Base-by-base conservation (phyloP, 208 protist genomes). In the Jaenimonas drosophilae region DNA sequence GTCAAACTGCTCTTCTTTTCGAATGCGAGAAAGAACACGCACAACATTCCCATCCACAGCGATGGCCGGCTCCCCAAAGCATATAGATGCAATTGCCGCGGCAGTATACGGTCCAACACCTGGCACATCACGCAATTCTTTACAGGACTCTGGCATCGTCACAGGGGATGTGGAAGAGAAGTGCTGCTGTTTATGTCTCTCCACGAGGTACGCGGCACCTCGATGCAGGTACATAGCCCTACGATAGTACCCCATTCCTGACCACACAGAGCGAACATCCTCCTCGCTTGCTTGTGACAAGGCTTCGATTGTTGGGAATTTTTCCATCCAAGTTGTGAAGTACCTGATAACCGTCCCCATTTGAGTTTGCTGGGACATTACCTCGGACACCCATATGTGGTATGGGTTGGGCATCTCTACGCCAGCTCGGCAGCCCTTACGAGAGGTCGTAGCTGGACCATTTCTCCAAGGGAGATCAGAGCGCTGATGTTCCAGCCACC, bases 321-420 rank as follows among this genome's bases (percentile, higher is more conserved):
- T 43, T 7, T 49, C 39, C 71, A 97, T 90, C 92, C 94, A 97
- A 23, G 33, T 28, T 2, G 46, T 33, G 50, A 78, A 97, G 62
- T 97, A 97, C 23, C 41, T 31, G 40, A 95, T 81, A 21, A 97
- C 91, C 0, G 88, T 94, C 4, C 68, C 73, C 43, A 97, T 87
- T 27, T 76, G 85, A 3, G 94, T 97, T 61, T 97, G 94, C 59
- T 97, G 94, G 0, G 87, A 88, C 91, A 97, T 97, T 17, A 97
- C 84, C 60, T 97, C 91, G 1, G 77, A 92, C 29, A 97, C 87
- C 91, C 91, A 97, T 4, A 96, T 76, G 34, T 75, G 63, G 52
- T 96, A 96, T 2, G 87, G 70, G 44, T 93, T 65, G 46, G 46
- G n/a, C n/a, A n/a, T n/a, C n/a, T n/a, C n/a, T n/a, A n/a, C n/a